These are phyloP conservation scores for Kluyveromyces lactis DNA, from an alignment of 805 yeast genomes.

Conservation along the genomic window DNA sequence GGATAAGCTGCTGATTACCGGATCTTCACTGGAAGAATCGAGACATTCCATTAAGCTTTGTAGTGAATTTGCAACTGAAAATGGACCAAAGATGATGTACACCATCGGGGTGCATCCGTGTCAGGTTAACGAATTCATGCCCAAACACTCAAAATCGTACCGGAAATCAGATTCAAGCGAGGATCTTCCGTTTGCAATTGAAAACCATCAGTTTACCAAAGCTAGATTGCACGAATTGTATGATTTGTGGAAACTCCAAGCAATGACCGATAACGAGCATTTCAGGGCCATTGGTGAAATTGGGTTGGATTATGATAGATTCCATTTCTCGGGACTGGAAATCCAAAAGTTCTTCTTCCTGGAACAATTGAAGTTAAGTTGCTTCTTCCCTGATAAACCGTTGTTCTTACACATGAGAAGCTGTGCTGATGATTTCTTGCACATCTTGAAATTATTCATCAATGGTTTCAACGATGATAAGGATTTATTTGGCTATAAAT, in stretches of 20 bases:
- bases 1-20: conserved; percentile 67
- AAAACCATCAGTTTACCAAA: conserved; percentile 9
- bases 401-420: conserved; percentile 85
- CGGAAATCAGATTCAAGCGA: conserved; percentile 18
- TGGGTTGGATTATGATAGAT: conserved; percentile 89
- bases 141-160: conserved; percentile 20
- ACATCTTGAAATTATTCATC: conserved; percentile 54
- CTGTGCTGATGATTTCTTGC: conserved; percentile 71
- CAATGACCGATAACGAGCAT: conserved; percentile 39
- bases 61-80: background rate
- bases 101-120: conserved; percentile 98
- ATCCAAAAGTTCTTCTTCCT: conserved; percentile 63
- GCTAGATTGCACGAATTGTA: conserved; percentile 33
- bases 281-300: conserved; percentile 90
- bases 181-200: conserved; percentile 12
- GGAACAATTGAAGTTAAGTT: conserved; percentile 56
- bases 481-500: conserved; percentile 16
- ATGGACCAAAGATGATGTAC: conserved; percentile 34
- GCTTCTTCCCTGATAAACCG: conserved; percentile 48
- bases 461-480: conserved; percentile 30
- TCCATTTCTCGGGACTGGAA: conserved; percentile 62
- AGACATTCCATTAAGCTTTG: conserved; percentile 52
- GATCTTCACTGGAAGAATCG: conserved; percentile 67
- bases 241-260: conserved; percentile 38
- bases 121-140: conserved; percentile 50